Percentiles rank a stretch among this genome's conserved stretches.
Conservation (phyloP, 2,329 filamentous ascomycete genomes). For the Hypoxylon sp. region DNA sequence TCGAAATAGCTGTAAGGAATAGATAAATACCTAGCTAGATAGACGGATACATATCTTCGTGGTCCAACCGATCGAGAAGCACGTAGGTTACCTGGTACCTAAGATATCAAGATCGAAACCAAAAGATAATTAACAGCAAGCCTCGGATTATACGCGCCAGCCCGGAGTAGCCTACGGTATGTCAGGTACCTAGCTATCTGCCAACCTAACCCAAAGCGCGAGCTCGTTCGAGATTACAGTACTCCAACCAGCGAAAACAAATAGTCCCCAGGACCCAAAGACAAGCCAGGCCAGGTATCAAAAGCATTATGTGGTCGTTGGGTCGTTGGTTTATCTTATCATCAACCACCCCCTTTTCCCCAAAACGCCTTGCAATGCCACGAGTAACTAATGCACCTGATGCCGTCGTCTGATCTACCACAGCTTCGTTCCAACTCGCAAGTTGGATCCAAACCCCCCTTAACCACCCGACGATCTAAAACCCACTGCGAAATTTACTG, state of each 20-base stretch:
- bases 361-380: conserved; percentile 20
- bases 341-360: conserved; percentile 2
- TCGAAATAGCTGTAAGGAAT: neutral
- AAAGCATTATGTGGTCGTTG: conserved; percentile 3
- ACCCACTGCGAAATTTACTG: conserved; percentile 22
- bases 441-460: neutral
- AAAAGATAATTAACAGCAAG: neutral
- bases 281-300: conserved; percentile 31
- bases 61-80: neutral
- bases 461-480: neutral
- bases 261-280: neutral
- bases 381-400: neutral
- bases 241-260: neutral
- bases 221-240: neutral
- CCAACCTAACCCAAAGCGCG: neutral
- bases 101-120: neutral
- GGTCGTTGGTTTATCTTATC: neutral
- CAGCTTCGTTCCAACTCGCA: neutral
- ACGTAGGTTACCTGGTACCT: neutral
- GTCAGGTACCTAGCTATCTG: too few species aligned
- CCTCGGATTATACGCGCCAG: neutral
- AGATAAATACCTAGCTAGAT: neutral
- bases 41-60: neutral
- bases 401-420: conserved; percentile 1
- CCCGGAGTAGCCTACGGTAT: neutral